A percentile compares a stretch with the other conserved stretches of the same genome.
Conservation (phyloP, 495 filamentous ascomycete genomes). For the Talaromyces adpressus region DNA sequence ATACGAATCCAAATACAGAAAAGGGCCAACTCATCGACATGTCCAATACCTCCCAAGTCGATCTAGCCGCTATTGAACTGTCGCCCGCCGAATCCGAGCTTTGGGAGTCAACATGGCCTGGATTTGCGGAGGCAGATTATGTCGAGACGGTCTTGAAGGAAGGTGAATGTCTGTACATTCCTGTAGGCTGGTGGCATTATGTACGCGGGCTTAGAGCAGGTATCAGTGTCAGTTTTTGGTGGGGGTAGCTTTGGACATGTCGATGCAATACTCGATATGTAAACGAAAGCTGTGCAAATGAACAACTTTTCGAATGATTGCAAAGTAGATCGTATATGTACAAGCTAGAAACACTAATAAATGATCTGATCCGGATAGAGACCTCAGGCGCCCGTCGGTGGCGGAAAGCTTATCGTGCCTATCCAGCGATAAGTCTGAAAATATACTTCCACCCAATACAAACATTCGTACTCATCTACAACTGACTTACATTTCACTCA, state of each 20-base stretch:
- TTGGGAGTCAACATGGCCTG: slow-evolving; percentile 48
- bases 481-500: not conserved
- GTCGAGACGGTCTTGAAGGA: slow-evolving; percentile 72
- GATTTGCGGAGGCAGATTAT: slow-evolving; percentile 55
- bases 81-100: slow-evolving; percentile 39
- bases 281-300: not conserved
- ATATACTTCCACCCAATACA: not conserved
- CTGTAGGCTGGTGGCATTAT: slow-evolving; percentile 98
- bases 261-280: not conserved
- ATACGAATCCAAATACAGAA: slow-evolving; percentile 1
- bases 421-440: not conserved
- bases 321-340: not conserved
- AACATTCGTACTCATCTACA: not conserved
- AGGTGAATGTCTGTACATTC: slow-evolving; percentile 87
- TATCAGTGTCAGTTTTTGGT: slow-evolving; percentile 98
- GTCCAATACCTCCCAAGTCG: slow-evolving; percentile 79
- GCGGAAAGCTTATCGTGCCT: not conserved
- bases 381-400: not conserved
- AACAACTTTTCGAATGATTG: not conserved
- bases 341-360: not conserved
- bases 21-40: slow-evolving; percentile 60
- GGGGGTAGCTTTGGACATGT: slow-evolving; percentile 49
- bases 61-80: slow-evolving; percentile 51
- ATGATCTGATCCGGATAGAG: not conserved
- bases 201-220: slow-evolving; percentile 78